Evolutionary conservation across 2,329 filamentous ascomycete species (phyloP), one percentile per base, ranked within the genome.

Genomic region (Cercospora sp.): DNA sequence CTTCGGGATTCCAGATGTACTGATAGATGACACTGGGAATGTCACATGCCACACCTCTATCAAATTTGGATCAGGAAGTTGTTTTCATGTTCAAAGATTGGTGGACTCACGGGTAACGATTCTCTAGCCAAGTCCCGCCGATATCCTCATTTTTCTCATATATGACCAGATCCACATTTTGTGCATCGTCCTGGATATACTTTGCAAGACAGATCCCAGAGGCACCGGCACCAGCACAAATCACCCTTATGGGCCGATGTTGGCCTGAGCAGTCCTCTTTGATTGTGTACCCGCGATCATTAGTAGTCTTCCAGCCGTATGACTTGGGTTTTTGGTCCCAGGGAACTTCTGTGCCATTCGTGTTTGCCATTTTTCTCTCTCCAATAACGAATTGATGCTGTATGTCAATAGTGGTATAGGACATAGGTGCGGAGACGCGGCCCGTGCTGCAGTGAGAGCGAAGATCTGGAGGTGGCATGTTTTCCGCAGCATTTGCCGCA

Each of bases 51-150:
- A 70, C 68, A 3, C 68, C 65, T 23, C 48, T 51, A 7, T 6
- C 33, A 51, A 26, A 51, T 7, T 12, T 13, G 23, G 3, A 7
- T 51, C 12, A 51, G 48, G 10, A 23, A 26, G 20, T 51, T 6
- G 4, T 26, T 8, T 10, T 23, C 13, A 5, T 13, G 4, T 51
- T 13, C 18, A 23, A 12, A 23, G 3, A 26, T 26, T 51, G 18
- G 48, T 13, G 20, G 13, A 51, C 48, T 26, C 20, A 51, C 31
- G 66, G 79, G 67, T 81, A 81, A 3, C 72, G 72, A 55, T 81
- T 81, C 51, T 78, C 79, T 6, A 77, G 68, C 73, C 74, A 75
- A 1, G 80, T 81, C 2, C 80, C 80, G 7, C 79, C 81, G 9
- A 82, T 69, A 20, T 78, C 77, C 12, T 72, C 60, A 36, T 67